phyloP scores from a whole-genome alignment of 768 basidiomycete species.

The Suillus spraguei region DNA sequence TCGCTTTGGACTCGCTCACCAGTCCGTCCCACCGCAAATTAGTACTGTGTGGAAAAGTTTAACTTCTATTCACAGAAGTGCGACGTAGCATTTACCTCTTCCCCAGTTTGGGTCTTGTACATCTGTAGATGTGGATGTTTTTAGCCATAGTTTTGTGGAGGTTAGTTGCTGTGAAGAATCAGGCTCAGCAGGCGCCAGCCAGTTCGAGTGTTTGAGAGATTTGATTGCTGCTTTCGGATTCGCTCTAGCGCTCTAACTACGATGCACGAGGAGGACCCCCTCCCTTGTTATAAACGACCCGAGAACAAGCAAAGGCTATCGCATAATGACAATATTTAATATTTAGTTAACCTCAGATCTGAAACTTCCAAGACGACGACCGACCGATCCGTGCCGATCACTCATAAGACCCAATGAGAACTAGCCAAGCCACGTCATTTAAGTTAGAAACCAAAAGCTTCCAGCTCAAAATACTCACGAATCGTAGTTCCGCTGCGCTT shows the following conservation, averaged over 20 bases:
- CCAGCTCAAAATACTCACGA: slow-evolving; percentile 24
- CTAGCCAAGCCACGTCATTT: slow-evolving; percentile 20
- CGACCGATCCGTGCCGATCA: slow-evolving; percentile 8
- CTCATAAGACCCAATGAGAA: slow-evolving; percentile 28
- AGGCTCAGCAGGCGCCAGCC: slow-evolving; percentile 18
- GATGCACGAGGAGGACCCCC: slow-evolving; percentile 12
- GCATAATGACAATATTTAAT: not conserved
- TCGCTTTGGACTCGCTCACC: slow-evolving; percentile 50
- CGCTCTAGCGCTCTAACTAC: slow-evolving; percentile 33
- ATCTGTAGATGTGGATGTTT: slow-evolving; percentile 25
- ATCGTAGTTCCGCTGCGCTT: slow-evolving; percentile 33
- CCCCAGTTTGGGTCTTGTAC: slow-evolving; percentile 46
- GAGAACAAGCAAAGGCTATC: not conserved
- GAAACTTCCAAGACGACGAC: slow-evolving; percentile 12
- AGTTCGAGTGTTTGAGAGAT: too few species aligned
- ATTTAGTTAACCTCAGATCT: not conserved
- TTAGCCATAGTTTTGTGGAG: slow-evolving; percentile 30
- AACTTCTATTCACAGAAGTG: slow-evolving; percentile 15
- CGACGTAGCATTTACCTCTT: slow-evolving; percentile 31
- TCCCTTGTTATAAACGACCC: not conserved
- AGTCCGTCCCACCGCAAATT: slow-evolving; percentile 87
- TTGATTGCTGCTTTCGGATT: slow-evolving; percentile 35
- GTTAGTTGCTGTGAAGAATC: slow-evolving; percentile 22
- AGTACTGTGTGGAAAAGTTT: slow-evolving; percentile 51
- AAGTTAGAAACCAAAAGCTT: slow-evolving; percentile 7